Percentiles rank a stretch among this genome's conserved stretches.
These are phyloP conservation scores for Suillus alpinus DNA, from an alignment of 768 basidiomycete species.

Conservation along the genomic window DNA sequence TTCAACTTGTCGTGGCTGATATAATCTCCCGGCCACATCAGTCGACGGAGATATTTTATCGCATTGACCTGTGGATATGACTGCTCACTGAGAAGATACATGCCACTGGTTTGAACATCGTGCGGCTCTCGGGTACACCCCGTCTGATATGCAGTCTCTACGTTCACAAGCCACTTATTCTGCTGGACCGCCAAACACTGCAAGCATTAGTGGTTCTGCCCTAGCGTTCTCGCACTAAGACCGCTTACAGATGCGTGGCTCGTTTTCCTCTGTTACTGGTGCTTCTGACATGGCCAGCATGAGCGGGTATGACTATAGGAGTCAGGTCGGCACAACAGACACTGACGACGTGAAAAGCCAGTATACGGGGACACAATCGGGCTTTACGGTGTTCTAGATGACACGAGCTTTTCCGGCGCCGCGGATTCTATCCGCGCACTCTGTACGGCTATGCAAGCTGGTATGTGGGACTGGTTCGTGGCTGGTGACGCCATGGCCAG, in stretches of 20 bases:
- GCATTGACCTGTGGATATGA: too few species aligned
- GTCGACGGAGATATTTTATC: too few species aligned
- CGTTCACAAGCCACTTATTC: constrained; percentile 83
- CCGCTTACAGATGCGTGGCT: constrained; percentile 55
- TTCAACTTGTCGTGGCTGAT: too few species aligned
- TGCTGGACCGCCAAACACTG: constrained; percentile 55
- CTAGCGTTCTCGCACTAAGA: constrained; percentile 75
- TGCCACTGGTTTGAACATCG: too few species aligned
- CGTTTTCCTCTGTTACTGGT: constrained; percentile 73
- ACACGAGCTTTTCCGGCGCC: constrained; percentile 39
- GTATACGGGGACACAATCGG: constrained; percentile 83
- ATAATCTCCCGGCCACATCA: too few species aligned
- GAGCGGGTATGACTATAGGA: constrained; percentile 72
- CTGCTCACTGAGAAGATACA: too few species aligned
- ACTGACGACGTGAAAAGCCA: constrained; percentile 87
- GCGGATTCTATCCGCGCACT: background rate
- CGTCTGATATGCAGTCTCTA: constrained; percentile 92
- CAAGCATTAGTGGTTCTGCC: constrained; percentile 57
- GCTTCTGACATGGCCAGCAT: constrained; percentile 76
- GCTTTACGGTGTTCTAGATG: constrained; percentile 77
- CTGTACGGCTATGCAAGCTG: background rate
- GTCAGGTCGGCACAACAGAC: constrained; percentile 79
- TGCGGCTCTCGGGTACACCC: constrained; percentile 80
- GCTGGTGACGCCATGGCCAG: background rate
- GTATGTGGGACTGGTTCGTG: background rate